Base-by-base conservation (phyloP, 257 asterid species). In the Gentiana macrophylla region DNA sequence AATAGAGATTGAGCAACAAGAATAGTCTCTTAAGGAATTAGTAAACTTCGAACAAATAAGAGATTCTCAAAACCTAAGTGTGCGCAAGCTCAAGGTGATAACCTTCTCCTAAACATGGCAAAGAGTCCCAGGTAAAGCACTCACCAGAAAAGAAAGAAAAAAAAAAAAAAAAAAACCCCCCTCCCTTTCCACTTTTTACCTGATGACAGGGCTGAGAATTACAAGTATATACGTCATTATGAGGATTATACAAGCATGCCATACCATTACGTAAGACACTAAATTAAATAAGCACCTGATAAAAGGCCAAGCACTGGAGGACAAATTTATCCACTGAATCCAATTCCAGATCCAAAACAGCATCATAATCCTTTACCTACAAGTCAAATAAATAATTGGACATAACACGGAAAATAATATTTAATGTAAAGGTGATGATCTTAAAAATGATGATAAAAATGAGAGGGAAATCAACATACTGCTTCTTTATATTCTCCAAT, bases 401-500 rank as follows among this genome's bases (percentile, higher is more conserved):
- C 56, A 37, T 56, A 68, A 52, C 49, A 35, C 38, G 37, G 59
- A 41, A 45, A 49, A 3, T 33, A 62, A 15, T 10, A n/a, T 51
- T n/a, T 49, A 24, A 53, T 34, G n/a, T 24, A 38, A 13, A 53
- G 3, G 32, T 15, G 13, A 6, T 34, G 12, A 52, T 38, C n/a
- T 33, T 37, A 64, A 10, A 24, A 41, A 3, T 37, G 63, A 62
- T 41, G 61, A 11, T 11, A 33, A 59, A 50, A 56, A 38, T 35
- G 10, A 53, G 43, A 57, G 35, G 49, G 34, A 55, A 55, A 63
- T 52, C 15, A 63, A 37, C 75, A 66, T 81, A 91, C 98, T 55
- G 98, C 98, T 70, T 91, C 98, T 74, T 78, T 91, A 73, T 78
- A 91, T 75, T 85, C 96, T 73, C 98, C 98, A 81, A 83, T 74